A percentile compares a stretch with the other conserved stretches of the same genome.
Conservation (phyloP, 2,329 filamentous ascomycete species). For the Aspergillus tanneri region DNA sequence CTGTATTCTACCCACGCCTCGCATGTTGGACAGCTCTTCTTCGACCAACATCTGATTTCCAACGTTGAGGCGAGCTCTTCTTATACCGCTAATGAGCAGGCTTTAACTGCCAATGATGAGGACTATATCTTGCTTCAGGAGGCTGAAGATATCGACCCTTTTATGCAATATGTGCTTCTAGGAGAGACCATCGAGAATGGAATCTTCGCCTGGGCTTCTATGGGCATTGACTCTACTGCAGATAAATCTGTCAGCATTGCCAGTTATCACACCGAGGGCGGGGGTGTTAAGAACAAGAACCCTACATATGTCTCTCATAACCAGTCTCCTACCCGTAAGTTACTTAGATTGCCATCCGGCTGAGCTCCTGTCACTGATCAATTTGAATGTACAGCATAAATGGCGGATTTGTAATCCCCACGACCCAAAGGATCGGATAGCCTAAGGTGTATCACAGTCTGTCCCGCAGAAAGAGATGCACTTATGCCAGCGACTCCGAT, state of each 20-base stretch:
- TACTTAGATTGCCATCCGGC: too few species aligned
- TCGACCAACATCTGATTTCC: constrained; percentile 58
- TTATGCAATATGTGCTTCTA: constrained; percentile 58
- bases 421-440: too few species aligned
- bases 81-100: constrained; percentile 50
- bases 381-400: too few species aligned
- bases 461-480: too few species aligned
- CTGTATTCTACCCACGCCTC: constrained; percentile 46
- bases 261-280: constrained; percentile 33
- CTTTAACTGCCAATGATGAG: constrained; percentile 51
- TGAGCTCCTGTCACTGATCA: too few species aligned
- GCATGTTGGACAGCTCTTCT: constrained; percentile 67
- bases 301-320: too few species aligned
- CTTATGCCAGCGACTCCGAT: too few species aligned
- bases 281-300: constrained; percentile 34
- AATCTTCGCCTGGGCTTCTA: constrained; percentile 55
- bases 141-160: constrained; percentile 55
- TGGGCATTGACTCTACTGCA: constrained; percentile 50
- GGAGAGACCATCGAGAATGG: constrained; percentile 55
- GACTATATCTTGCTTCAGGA: constrained; percentile 53
- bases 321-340: too few species aligned
- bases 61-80: constrained; percentile 51
- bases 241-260: constrained; percentile 29
- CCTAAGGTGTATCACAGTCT: too few species aligned
- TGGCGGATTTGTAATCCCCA: too few species aligned